Base-by-base conservation (phyloP, 1,284 basidiomycete species). In the Leccinum fallax region DNA sequence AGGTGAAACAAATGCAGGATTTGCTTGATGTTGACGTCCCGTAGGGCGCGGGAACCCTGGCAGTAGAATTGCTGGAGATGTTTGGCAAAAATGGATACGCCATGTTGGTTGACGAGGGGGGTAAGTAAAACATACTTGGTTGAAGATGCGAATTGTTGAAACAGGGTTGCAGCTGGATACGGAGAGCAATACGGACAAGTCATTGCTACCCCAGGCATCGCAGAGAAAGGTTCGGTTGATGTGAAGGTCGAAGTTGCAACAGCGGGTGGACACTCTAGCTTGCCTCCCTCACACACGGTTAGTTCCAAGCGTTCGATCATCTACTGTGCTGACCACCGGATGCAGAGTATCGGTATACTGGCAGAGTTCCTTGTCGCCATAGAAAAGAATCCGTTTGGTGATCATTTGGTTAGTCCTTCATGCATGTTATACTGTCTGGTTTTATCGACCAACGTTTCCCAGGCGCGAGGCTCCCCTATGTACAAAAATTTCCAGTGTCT, bases 211-310 rank as follows among this genome's bases (percentile, higher is more conserved):
- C 85, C 85, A 13, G 81, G 80, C 7, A 79, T 85, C 9, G 82
- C 75, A 10, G 87, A 88, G 71, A 88, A 88, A 70, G 86, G 87
- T 8, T 80, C 79, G 56, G 66, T 84, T 40, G 77, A 86, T 65
- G 79, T 82, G 34, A 74, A 72, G 58, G 69, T 86, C 10, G 71
- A 78, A 48, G 79, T 86, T 21, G 72, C 78, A 51, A 82, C 83
- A 15, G 73, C 77, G 0, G 87, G 86, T 2, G 87, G 86, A 9
- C 86, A 88, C 67, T 84, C 82, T 26, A 84, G 82, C 10, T 72
- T 83, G 19, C 85, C 87, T 13, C 81, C 82, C 55, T 64, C 68
- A 53, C 79, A 80, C 55, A 81, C 80, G 15, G 71, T 74, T 2
- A 58, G 70, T 30, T 10, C 21, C 2, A 49, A 21, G 52, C 21